A percentile compares a stretch with the other conserved stretches of the same genome.
Conservation (phyloP, 768 basidiomycete genomes). For the Trametes cinnabarina region DNA sequence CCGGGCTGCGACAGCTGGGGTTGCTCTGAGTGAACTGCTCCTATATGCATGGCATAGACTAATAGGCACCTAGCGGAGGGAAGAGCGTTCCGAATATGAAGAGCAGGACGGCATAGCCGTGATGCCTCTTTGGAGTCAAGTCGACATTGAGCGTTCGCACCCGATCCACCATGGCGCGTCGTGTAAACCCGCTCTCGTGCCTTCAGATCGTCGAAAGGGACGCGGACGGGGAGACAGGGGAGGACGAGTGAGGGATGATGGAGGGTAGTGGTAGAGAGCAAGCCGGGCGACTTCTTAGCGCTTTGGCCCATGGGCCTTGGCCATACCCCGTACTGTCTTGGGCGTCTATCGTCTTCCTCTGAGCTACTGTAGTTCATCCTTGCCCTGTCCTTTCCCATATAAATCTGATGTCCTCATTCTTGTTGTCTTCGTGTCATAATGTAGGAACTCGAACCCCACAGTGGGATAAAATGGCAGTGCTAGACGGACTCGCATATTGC, state of each 20-base stretch:
- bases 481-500: too few relatives aligned
- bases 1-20: conserved; percentile 85
- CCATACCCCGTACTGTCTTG: conserved; percentile 1
- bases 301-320: background rate
- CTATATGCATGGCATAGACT: conserved; percentile 4
- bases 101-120: conserved; percentile 78
- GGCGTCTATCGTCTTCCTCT: conserved; percentile 13
- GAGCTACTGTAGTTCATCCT: too few relatives aligned
- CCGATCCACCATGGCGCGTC: conserved; percentile 12
- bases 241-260: background rate
- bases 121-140: conserved; percentile 67
- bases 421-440: too few relatives aligned
- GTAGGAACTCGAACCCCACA: too few relatives aligned
- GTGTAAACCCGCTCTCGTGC: background rate
- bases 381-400: too few relatives aligned
- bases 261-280: background rate
- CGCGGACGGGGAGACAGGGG: background rate
- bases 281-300: background rate
- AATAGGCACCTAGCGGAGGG: conserved; percentile 76
- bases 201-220: background rate
- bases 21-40: too few relatives aligned
- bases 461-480: too few relatives aligned
- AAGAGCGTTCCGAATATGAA: conserved; percentile 89
- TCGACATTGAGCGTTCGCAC: conserved; percentile 45
- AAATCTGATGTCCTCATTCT: too few relatives aligned